Conservation (phyloP, 164 flowering plant species). For the Vitis cinerea region DNA sequence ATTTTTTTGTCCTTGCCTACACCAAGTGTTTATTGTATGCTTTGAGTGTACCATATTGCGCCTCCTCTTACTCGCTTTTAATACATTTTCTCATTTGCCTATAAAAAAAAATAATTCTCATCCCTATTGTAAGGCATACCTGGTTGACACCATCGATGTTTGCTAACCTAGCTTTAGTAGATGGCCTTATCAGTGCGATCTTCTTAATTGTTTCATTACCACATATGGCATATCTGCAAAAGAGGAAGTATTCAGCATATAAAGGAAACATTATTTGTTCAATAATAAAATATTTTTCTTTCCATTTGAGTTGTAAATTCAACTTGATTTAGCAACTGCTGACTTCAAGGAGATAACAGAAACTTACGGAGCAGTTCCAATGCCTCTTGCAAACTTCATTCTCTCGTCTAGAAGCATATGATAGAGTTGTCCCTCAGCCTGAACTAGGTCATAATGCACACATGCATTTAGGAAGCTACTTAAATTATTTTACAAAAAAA, state of each 20-base stretch:
- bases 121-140: slow-evolving; percentile 26
- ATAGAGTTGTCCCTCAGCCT: slow-evolving; percentile 50
- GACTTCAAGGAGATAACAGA: not conserved
- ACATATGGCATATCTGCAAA: slow-evolving; percentile 63
- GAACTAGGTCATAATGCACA: slow-evolving; percentile 8
- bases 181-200: slow-evolving; percentile 52
- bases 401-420: slow-evolving; percentile 51
- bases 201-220: slow-evolving; percentile 59
- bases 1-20: no score
- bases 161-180: slow-evolving; percentile 60
- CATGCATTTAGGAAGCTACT: not conserved
- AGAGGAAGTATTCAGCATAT: not conserved
- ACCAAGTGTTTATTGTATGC: no score
- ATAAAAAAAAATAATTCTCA: no score
- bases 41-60: no score
- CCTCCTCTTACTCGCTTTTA: no score
- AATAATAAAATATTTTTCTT: not conserved
- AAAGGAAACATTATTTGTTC: not conserved
- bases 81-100: no score
- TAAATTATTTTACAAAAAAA: not conserved
- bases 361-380: slow-evolving; percentile 69
- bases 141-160: slow-evolving; percentile 67
- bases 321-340: not conserved
- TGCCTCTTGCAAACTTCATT: slow-evolving; percentile 45
- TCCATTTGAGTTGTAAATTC: not conserved